Evolutionary conservation across 495 filamentous ascomycete genomes (phyloP), one percentile per base, ranked within the genome.

Genomic region (Tuber umbilicatum): DNA sequence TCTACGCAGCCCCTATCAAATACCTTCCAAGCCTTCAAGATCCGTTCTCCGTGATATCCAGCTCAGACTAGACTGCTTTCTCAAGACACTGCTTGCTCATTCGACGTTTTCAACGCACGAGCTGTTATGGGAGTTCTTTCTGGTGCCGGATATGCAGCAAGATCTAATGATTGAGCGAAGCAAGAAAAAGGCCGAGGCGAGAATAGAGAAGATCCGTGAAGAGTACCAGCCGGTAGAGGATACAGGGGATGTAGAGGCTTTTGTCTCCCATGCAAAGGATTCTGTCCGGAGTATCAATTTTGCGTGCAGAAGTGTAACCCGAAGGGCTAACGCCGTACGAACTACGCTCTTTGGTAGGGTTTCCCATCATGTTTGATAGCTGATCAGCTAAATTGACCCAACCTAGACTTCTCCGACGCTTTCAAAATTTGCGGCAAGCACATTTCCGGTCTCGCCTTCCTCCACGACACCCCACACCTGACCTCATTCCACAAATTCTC

Each of bases 121-220:
- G 85, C 92, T 97, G 87, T 86, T 99, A 10, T 99, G 96, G 96
- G 96, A 99, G 79, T 99, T 99, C 84, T 97, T 99, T 83, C 88
- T 99, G 2, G 94, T 98, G 23, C 96, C 96, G 2, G 96, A 99
- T 73, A 87, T 98, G 31, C 93, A 97, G 79, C 88, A 92, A 5
- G 89, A 94, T 23, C 91, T 92, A 89, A 93, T 98, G 89, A 92
- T 91, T 37, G 91, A 97, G 81, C 88, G 96, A 40, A 95, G 91
- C 76, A 90, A 88, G 55, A 88, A 91, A 71, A 99, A 99, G 83
- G 93, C 93, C 5, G 90, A 92, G 79, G 88, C 89, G 0, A 89
- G 94, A 70, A 85, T 86, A 23, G 96, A 99, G 82, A 93, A 90
- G 35, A 89, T 99, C 27, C 87, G 89, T 72, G 95, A 98, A 39